Conservation (phyloP, 352 stramenopile genomes). For the Phytophthora ohioensis region DNA sequence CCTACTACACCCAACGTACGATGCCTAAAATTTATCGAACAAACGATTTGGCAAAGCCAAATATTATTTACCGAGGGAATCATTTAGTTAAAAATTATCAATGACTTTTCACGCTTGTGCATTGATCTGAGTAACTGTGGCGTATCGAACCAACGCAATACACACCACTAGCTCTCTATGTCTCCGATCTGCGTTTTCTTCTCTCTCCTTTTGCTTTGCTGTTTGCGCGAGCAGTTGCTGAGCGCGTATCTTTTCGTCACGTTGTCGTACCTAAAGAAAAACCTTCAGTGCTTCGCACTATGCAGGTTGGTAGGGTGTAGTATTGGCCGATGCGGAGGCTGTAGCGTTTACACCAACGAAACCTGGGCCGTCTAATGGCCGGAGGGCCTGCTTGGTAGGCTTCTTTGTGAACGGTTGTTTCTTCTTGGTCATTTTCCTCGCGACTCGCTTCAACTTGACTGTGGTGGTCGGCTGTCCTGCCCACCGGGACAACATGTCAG, state of each 20-base stretch:
- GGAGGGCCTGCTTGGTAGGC: neutral
- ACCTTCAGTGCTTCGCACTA: neutral
- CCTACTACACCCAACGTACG: no score
- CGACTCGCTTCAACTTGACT: neutral
- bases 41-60: no score
- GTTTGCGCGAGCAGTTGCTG: neutral
- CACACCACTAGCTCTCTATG: neutral
- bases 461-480: neutral
- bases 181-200: neutral
- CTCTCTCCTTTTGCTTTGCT: neutral
- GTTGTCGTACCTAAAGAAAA: neutral
- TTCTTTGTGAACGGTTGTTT: neutral
- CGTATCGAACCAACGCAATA: neutral
- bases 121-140: neutral
- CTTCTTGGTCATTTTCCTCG: neutral
- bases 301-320: neutral
- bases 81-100: no score
- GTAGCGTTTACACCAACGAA: neutral
- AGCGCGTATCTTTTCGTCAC: neutral
- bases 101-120: no score
- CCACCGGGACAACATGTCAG: neutral
- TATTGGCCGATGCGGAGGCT: neutral
- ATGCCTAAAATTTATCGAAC: no score
- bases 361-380: neutral
- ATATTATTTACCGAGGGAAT: no score